Conservation (phyloP, 1,139 yeast genomes). For the Pichia inconspicua region DNA sequence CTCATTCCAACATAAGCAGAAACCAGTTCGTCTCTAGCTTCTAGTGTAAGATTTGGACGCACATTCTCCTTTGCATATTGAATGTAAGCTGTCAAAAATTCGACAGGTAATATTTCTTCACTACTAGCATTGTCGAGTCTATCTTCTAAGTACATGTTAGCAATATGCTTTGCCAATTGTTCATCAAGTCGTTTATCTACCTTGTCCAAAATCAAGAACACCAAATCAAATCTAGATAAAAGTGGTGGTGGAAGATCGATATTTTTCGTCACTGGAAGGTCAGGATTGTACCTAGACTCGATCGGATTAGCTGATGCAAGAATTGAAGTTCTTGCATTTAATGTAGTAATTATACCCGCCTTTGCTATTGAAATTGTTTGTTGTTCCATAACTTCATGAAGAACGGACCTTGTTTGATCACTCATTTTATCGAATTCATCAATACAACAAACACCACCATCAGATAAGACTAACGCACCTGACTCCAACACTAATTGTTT, state of each 20-base stretch:
- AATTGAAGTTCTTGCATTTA: slow-evolving; percentile 92
- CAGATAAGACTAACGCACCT: slow-evolving; percentile 94
- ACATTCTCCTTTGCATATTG: slow-evolving; percentile 83
- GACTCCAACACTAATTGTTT: slow-evolving; percentile 87
- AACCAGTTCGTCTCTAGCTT: slow-evolving; percentile 83
- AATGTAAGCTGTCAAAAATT: slow-evolving; percentile 77
- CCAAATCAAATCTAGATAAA: slow-evolving; percentile 88
- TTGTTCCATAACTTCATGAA: slow-evolving; percentile 99
- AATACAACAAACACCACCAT: slow-evolving; percentile 97
- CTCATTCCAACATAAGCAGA: slow-evolving; percentile 89
- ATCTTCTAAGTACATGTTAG: slow-evolving; percentile 88
- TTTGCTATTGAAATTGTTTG: slow-evolving; percentile 97
- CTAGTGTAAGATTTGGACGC: slow-evolving; percentile 70
- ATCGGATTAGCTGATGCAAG: slow-evolving; percentile 98
- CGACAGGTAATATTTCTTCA: slow-evolving; percentile 71
- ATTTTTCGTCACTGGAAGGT: slow-evolving; percentile 86
- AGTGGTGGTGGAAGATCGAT: slow-evolving; percentile 96
- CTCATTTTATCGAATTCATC: slow-evolving; percentile 98
- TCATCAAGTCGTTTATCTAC: slow-evolving; percentile 84
- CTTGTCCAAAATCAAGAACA: slow-evolving; percentile 82
- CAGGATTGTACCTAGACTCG: slow-evolving; percentile 88
- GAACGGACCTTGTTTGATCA: slow-evolving; percentile 86
- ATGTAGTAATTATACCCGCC: slow-evolving; percentile 94
- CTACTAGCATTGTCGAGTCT: slow-evolving; percentile 63
- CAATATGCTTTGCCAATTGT: slow-evolving; percentile 80